Base-by-base conservation (phyloP, 2,329 filamentous ascomycete species). In the Calonectria montana region DNA sequence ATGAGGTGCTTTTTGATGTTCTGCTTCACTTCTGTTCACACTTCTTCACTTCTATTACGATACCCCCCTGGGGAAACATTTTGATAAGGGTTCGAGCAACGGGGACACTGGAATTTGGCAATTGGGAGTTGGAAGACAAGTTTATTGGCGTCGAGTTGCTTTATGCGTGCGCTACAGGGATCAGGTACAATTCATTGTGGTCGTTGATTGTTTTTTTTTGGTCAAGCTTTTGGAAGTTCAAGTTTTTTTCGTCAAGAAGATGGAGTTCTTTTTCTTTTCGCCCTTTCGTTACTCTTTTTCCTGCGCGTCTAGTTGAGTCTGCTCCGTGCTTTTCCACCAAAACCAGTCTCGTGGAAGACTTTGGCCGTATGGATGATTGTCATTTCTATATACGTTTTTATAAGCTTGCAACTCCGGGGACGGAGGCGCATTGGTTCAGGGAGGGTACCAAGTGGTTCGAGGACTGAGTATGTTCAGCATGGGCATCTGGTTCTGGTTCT, bases 121-220 rank as follows among this genome's bases (percentile, higher is more conserved):
- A 75, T 73, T 72, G 69, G 79, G 79, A 81, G 79, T 81, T 81
- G 77, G 76, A 77, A 79, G 78, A 81, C 71, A 76, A 76, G 64
- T 74, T 74, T 73, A 69, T 74, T 70, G 77, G 79, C 79, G 79
- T 78, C 76, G 72, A 75, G 66, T 72, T 74, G 69, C 70, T 74
- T 71, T 71, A 71, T 65, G 69, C 67, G 71, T 70, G 73, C 72
- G 41, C 67, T 70, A 69, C 68, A 65, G 68, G 68, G 72, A 79
- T 69, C 27, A 69, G 55, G 73, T 73, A 75, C 72, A 72, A 66
- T 70, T 66, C 70, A 69, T 68, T 70, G 72, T 59, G 53, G 53
- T 73, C 57, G 43, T 71, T 74, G 57, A 50, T 76, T 67, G 65
- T 71, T 61, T 47, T 72, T 65, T 65, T 69, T 62, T 67, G 71